Evolutionary conservation across 1,139 yeast genomes (phyloP), one percentile per base, ranked within the genome.

Genomic region (Pichia sp.): DNA sequence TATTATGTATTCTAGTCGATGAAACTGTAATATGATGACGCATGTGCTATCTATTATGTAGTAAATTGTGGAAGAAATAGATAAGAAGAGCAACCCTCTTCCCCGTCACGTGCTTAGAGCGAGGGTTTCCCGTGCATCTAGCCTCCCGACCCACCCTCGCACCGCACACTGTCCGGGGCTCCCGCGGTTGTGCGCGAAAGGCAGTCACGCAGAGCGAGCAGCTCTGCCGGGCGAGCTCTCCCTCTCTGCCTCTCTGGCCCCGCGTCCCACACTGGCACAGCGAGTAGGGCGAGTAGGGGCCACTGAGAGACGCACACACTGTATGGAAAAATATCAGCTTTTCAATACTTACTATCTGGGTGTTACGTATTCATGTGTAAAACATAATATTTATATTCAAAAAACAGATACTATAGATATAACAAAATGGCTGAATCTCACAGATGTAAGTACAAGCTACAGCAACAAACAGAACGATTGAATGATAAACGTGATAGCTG

Each of bases 391-490:
- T n/a, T 19, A 19, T 12, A 15, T 40, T 38, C 40, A 33, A 33
- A 28, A 39, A 31, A 30, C 47, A 44, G 47, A 53, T 47, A 48
- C 28, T 38, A 53, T 53, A 54, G 50, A 55, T 48, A 58, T 46
- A 54, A 47, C 58, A 73, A 72, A 77, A 88, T 88, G 96, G 93
- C 96, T 81, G 96, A 87, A 81, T 85, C 96, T 75, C 96, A 89
- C 81, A 87, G 96, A 87, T 81, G 93, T 83, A 84, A 77, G 90
- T 83, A 47, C 30, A 18, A 27, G 35, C 21, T 14, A 33, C 17
- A n/a, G 22, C 9, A 38, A 19, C 12, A 20, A 17, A 15, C 15
- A 21, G 27, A 34, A 34, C 18, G 12, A 18, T 6, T 20, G 15
- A 18, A 19, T 21, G n/a, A 28, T 28, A 3, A 12, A 28, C 14